phyloP scores from a whole-genome alignment of 2,329 filamentous ascomycete genomes.

The Fusarium acutatum region DNA sequence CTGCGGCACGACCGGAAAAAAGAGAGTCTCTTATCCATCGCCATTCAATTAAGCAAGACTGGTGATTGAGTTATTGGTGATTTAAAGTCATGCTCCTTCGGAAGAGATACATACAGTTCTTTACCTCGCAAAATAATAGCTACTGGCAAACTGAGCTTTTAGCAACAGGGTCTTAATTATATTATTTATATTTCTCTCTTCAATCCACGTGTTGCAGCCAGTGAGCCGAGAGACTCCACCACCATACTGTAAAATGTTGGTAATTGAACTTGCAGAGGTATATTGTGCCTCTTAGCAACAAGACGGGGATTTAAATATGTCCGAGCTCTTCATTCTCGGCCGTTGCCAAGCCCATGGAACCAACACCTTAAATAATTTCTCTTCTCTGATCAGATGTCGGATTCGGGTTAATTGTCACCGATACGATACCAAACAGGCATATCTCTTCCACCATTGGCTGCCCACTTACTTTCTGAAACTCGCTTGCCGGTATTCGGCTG shows the following conservation, averaged over 20 bases:
- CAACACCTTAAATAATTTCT: not conserved
- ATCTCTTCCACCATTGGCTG: not conserved
- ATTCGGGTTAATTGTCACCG: not conserved
- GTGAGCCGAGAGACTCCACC: not conserved
- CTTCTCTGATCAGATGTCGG: not conserved
- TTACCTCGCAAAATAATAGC: no score
- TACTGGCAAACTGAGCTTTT: no score
- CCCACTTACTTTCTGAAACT: not conserved
- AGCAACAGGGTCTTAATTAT: no score
- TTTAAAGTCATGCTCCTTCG: no score
- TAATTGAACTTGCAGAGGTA: not conserved
- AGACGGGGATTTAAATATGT: not conserved
- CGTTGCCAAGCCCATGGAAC: not conserved
- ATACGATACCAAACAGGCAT: not conserved
- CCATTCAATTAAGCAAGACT: not conserved
- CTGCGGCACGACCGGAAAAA: not conserved
- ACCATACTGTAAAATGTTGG: rapidly evolving
- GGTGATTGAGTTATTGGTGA: not conserved
- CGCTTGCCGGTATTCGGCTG: not conserved
- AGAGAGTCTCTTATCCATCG: no score
- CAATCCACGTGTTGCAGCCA: no score
- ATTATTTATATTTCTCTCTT: no score
- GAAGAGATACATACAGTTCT: no score
- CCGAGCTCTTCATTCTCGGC: not conserved
- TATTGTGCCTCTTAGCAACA: no score